Evolutionary conservation across 192 early-diverging fungal genomes (phyloP), one percentile per base, ranked within the genome.

Genomic region (Umbelopsis vinacea): DNA sequence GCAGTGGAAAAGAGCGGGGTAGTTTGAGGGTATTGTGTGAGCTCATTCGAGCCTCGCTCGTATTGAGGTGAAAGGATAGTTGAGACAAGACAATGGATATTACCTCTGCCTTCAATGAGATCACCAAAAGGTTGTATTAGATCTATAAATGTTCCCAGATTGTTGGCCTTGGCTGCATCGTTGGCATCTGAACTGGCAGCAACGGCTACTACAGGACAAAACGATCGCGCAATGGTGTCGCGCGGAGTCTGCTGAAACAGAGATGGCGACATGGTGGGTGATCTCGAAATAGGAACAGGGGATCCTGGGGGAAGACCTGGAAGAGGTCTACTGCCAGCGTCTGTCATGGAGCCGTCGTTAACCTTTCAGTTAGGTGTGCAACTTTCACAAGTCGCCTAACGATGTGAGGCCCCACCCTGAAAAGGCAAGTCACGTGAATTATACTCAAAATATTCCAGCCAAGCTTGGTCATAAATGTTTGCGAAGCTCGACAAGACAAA

Each of bases 61-160:
- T 43, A 11, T 6, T 43, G 40, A 11, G 11, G 40, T 43, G 40
- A 43, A 6, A 6, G 40, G 5, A 43, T 43, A 43, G 29, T 35
- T 8, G 46, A 23, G 52, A 21, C 63, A 66, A 35, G 21, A 68
- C 19, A 37, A 43, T 14, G 10, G 33, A 63, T 17, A 63, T 37
- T 74, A 89, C 90, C 80, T 83, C 81, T 84, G 19, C 88, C 89
- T 52, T 89, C 86, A 40, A 92, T 87, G 24, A 79, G 74, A 19
- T 84, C 81, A 10, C 91, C 92, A 83, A 94, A 94, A 26, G 93
- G 93, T 46, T 82, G 74, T 46, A 94, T 70, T 17, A 93, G 74
- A 54, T 92, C 84, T 4, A 81, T 83, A 46, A 93, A 76, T 1
- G 84, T 82, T 11, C 84, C 76, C 37, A 93, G 73, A 35, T 87